These are phyloP conservation scores for Kandelia obovata DNA, from an alignment of 345 rosid species.

Conservation along the genomic window DNA sequence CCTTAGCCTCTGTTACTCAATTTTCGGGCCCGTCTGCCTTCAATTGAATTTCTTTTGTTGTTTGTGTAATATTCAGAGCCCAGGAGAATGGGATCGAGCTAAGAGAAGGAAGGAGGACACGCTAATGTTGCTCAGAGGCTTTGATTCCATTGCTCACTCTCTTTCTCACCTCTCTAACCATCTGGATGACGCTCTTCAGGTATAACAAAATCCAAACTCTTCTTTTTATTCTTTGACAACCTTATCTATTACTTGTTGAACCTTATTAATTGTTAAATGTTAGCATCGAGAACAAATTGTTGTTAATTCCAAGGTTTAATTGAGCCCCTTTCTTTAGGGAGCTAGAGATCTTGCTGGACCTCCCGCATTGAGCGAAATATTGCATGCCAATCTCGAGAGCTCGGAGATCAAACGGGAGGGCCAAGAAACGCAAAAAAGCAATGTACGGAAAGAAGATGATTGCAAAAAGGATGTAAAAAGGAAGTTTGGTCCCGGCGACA, in stretches of 20 bases:
- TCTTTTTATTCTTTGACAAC: neutral
- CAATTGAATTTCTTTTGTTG: neutral
- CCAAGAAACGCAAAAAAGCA: slow-evolving; percentile 3
- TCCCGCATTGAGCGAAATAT: slow-evolving; percentile 67
- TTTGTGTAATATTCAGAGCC: neutral
- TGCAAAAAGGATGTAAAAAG: slow-evolving; percentile 52
- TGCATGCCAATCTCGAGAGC: slow-evolving; percentile 43
- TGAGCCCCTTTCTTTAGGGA: slow-evolving; percentile 43
- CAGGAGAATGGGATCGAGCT: slow-evolving; percentile 36
- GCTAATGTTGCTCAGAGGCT: slow-evolving; percentile 74
- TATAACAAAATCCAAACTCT: slow-evolving; percentile 8
- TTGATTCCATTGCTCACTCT: slow-evolving; percentile 69
- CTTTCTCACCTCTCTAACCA: slow-evolving; percentile 76
- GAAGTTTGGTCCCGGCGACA: slow-evolving; percentile 49
- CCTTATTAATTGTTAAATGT: neutral
- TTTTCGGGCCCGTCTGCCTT: neutral
- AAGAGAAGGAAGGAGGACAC: slow-evolving; percentile 72
- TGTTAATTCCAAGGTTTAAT: neutral
- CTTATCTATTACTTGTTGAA: neutral
- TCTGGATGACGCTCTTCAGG: slow-evolving; percentile 89
- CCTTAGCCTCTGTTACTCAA: neutral
- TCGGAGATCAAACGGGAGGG: slow-evolving; percentile 30
- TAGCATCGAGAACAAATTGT: no score
- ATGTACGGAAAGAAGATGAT: slow-evolving; percentile 23
- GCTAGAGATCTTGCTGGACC: slow-evolving; percentile 77